Base-by-base conservation (phyloP, 2,329 filamentous ascomycete species). In the Fusarium dlaminii region DNA sequence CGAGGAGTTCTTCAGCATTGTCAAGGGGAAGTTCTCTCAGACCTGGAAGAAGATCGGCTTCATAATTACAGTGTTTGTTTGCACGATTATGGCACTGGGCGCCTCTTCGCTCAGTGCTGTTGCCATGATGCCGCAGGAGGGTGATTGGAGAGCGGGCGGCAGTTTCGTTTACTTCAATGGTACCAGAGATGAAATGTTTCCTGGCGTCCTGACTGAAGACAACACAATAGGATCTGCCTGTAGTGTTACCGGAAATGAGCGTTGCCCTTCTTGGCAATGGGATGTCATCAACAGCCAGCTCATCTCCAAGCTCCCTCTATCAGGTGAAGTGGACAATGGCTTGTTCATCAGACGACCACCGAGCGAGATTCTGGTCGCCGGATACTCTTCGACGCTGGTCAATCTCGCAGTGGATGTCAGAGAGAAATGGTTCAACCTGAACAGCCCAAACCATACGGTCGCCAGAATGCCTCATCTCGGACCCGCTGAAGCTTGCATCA, bases 41-140 rank as follows among this genome's bases (percentile, higher is more conserved):
- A 24, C 46, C 0, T 76, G 74, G 74, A 76, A 76, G 48, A 76
- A 76, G 39, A 46, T 73, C 6, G 52, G 55, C 5, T 76, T 76
- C 7, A 66, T 76, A 6, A 5, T 67, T 7, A 70, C 65, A 1
- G 57, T 68, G 2, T 55, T 76, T 22, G 12, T 74, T 11, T 76
- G 67, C 2, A 72, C 73, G 0, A 68, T 76, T 5, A 68, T 76
- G 58, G 70, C 73, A 0, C n/a, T 76, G 11, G 73, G 68, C 0
- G 74, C 73, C 3, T 74, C 73, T 12, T 76, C 74, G 6, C 70
- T 76, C 9, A 76, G 74, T 18, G 73, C 74, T 9, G 66, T 70
- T 22, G 74, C 74, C 15, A 76, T 76, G 73, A 76, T 74, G 71
- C 74, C 74, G 0, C 73, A 76, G 11, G 74, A 76, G 17, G 74